These are phyloP conservation scores for Tulasnella sp. DNA, from an alignment of 768 basidiomycete species.

Conservation along the genomic window DNA sequence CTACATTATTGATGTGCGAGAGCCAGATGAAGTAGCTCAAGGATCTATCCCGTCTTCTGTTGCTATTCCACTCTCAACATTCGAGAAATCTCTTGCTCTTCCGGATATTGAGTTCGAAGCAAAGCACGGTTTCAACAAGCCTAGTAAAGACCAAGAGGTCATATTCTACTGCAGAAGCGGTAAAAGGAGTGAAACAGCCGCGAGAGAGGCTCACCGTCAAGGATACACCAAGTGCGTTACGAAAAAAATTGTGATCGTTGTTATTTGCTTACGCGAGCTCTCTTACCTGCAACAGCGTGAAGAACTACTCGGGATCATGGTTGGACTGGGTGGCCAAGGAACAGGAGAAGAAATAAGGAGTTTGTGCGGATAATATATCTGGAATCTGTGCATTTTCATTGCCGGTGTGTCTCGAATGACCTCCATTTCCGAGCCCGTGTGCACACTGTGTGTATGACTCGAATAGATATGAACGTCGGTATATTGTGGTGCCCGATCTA, in stretches of 20 bases:
- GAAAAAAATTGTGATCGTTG: neutral
- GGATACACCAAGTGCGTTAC: constrained; percentile 62
- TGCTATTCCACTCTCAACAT: constrained; percentile 72
- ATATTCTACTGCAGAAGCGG: constrained; percentile 89
- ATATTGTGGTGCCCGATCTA: too few species aligned
- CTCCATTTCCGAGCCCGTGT: too few species aligned
- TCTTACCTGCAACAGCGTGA: constrained; percentile 23
- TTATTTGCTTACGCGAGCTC: neutral
- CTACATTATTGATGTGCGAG: constrained; percentile 81
- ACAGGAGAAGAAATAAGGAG: constrained; percentile 22
- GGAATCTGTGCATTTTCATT: neutral
- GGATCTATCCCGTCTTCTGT: constrained; percentile 89
- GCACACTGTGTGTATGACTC: too few species aligned
- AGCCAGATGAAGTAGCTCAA: constrained; percentile 79
- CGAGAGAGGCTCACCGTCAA: constrained; percentile 66
- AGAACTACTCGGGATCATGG: constrained; percentile 83
- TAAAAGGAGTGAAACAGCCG: constrained; percentile 64
- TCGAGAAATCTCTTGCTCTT: constrained; percentile 53
- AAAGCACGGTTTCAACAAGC: constrained; percentile 64
- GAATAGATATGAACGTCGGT: too few species aligned
- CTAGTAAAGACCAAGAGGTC: constrained; percentile 53
- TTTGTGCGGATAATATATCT: constrained; percentile 18
- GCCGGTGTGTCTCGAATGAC: too few species aligned
- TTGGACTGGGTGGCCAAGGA: constrained; percentile 60
- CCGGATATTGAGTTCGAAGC: constrained; percentile 41